A percentile compares a stretch with the other conserved stretches of the same genome.
Conservation (phyloP, 164 flowering plant species). For the Liquidambar formosana region DNA sequence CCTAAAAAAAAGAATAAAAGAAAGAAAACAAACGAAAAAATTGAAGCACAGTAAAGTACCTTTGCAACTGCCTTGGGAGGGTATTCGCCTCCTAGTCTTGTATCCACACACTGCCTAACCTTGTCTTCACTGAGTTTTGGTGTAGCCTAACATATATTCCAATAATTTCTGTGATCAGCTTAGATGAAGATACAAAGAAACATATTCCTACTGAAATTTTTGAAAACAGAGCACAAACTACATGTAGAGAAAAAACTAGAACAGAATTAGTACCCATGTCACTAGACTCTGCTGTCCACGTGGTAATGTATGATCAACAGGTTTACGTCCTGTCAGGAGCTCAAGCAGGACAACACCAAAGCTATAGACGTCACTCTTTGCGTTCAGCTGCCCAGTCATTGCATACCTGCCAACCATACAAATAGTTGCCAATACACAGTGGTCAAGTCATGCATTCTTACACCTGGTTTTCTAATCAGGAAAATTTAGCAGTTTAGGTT, state of each 20-base stretch:
- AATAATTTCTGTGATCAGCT: conserved; percentile 16
- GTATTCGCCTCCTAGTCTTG: conserved; percentile 67
- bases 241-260: background rate
- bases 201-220: background rate
- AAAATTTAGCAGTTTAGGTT: background rate
- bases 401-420: conserved; percentile 63
- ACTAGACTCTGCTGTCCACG: conserved; percentile 94
- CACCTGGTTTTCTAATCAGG: background rate
- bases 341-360: conserved; percentile 89
- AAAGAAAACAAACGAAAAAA: background rate
- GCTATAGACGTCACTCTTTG: conserved; percentile 91
- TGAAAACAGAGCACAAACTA: background rate
- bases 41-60: conserved; percentile 31
- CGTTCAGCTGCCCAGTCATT: conserved; percentile 86
- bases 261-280: conserved; percentile 60
- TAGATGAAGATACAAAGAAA: background rate
- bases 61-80: conserved; percentile 95
- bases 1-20: background rate
- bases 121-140: conserved; percentile 91
- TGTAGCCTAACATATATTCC: conserved; percentile 56
- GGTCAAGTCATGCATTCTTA: background rate
- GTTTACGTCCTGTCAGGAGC: conserved; percentile 88
- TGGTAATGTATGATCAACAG: conserved; percentile 88
- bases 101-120: conserved; percentile 83
- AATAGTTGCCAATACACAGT: background rate